Conservation (phyloP, 164 flowering plant species). For the Saururus chinensis region DNA sequence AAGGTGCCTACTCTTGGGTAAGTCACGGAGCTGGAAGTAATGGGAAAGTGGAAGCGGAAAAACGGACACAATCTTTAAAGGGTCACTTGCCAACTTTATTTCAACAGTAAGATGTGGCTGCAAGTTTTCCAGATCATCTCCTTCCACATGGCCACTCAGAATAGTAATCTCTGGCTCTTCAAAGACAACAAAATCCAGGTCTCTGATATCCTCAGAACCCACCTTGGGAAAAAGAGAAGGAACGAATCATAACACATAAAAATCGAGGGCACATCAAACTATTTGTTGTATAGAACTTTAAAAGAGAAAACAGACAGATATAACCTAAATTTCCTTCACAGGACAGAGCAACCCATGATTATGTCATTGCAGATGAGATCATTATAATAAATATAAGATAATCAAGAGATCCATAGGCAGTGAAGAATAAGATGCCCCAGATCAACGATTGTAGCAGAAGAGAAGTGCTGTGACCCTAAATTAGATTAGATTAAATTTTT, state of each 20-base stretch:
- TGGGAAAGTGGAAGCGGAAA: constrained; percentile 76
- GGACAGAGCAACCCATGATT: too few species aligned
- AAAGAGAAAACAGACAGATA: too few species aligned
- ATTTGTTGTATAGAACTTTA: not conserved
- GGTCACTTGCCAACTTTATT: constrained; percentile 67
- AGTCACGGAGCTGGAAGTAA: constrained; percentile 76
- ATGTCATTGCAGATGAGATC: too few species aligned
- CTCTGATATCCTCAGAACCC: constrained; percentile 61
- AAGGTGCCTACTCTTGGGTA: constrained; percentile 69
- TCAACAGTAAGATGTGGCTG: constrained; percentile 66
- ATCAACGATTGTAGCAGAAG: too few species aligned
- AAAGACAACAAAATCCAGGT: constrained; percentile 75
- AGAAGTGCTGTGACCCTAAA: too few species aligned
- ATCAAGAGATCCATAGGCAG: too few species aligned
- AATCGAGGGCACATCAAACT: not conserved
- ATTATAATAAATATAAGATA: too few species aligned
- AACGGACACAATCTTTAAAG: constrained; percentile 51
- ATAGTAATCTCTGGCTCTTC: constrained; percentile 85
- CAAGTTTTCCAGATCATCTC: constrained; percentile 39
- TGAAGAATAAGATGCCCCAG: too few species aligned
- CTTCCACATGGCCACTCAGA: constrained; percentile 84
- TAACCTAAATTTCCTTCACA: too few species aligned
- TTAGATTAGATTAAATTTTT: too few species aligned
- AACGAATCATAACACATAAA: not conserved
- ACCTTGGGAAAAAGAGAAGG: constrained; percentile 32